Evolutionary conservation across 2,329 filamentous ascomycete genomes (phyloP).

Genomic region (Hymenoscyphus scutula): DNA sequence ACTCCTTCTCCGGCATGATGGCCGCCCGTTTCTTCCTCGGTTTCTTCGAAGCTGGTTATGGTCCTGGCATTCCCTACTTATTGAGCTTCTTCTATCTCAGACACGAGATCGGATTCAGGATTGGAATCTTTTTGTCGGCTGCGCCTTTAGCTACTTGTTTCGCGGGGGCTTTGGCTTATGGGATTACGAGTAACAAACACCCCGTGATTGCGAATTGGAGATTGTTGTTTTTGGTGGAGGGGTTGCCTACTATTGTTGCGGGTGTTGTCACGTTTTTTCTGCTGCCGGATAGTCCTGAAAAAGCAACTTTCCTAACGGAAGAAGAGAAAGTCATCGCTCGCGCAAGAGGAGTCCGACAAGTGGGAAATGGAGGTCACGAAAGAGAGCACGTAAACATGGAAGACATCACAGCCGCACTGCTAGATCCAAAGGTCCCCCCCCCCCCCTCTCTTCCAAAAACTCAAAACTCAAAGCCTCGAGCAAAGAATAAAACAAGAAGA

Average conservation of each 20-base stretch:
- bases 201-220: constrained; percentile 58
- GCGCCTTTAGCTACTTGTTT: constrained; percentile 69
- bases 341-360: constrained; percentile 51
- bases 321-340: constrained; percentile 51
- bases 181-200: constrained; percentile 61
- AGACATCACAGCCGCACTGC: constrained; percentile 48
- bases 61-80: constrained; percentile 41
- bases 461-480: too few relatives aligned
- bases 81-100: constrained; percentile 48
- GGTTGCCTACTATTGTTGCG: constrained; percentile 56
- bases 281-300: constrained; percentile 51
- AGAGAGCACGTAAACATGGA: constrained; percentile 44
- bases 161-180: constrained; percentile 65
- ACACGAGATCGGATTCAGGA: constrained; percentile 66
- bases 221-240: constrained; percentile 63
- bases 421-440: constrained; percentile 50
- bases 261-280: constrained; percentile 54
- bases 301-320: constrained; percentile 48
- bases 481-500: neutral
- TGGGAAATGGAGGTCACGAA: constrained; percentile 48
- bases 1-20: constrained; percentile 37
- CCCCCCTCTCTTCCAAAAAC: constrained; percentile 53
- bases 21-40: constrained; percentile 41
- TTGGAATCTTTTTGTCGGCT: constrained; percentile 64
- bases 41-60: constrained; percentile 38